Evolutionary conservation across 306 rosid species (phyloP), one percentile per base, ranked within the genome.

Genomic region (Potentilla sterilis): DNA sequence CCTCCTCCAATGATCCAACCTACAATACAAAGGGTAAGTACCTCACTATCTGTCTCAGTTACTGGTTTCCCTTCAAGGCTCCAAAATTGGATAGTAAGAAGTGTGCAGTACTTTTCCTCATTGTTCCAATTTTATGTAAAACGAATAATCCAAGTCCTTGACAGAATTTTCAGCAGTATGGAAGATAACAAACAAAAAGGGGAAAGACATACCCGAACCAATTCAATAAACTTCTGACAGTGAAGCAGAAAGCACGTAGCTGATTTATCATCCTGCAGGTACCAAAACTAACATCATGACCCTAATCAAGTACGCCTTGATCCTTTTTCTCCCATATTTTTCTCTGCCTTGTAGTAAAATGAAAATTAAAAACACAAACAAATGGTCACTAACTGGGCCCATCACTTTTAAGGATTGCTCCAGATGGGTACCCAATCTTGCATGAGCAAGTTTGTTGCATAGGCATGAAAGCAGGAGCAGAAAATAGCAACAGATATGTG

Each of bases 201-300:
- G 37, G 78, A 77, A 61, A 44, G 80, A 81, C 71, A 79, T 96
- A 96, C 99, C 91, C 96, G 95, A 78, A 96, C 98, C 81, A 96
- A 85, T 81, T 96, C 98, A 34, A 96, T 90, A 77, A 96, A 92
- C 48, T 92, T 92, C 79, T 96, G 99, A 84, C 97, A 90, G 80
- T 92, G 93, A 77, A 96, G 99, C 61, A 92, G 92, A 86, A 96
- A 92, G 89, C 97, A 96, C 57, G 87, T 89, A 70, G 98, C 92
- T 55, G 99, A 92, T 73, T 89, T 83, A 81, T 87, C 92, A 84
- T 92, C 96, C 99, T 96, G 93, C 91, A 90, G 42, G 66, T 73
- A 64, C 67, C 69, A 84, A 70, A 88, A 73, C 58, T 47, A 35
- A 79, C 1, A 24, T 82, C 70, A 82, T 11, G 58, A 44, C 69